Evolutionary conservation across 495 filamentous ascomycete species (phyloP).

Genomic region (Bacidia rubella): DNA sequence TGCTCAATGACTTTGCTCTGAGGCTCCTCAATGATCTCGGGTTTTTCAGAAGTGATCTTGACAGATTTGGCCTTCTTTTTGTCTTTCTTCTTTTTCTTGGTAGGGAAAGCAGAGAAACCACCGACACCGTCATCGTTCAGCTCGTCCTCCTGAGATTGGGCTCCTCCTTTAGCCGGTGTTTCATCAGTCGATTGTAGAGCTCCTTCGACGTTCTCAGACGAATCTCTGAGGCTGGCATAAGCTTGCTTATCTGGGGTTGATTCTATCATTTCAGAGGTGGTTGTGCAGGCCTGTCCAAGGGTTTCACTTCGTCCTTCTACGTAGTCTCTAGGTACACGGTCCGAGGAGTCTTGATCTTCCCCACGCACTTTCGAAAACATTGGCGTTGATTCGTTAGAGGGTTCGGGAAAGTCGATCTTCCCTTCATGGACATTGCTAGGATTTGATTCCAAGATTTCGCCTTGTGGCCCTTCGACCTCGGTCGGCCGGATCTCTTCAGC

Average conservation of each 20-base stretch:
- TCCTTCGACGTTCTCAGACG: background rate
- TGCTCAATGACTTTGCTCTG: background rate
- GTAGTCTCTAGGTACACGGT: background rate
- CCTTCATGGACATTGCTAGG: background rate
- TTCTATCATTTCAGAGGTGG: too few relatives aligned
- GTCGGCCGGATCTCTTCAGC: background rate
- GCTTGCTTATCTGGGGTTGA: too few relatives aligned
- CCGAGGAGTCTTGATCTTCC: background rate
- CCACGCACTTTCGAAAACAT: too few relatives aligned
- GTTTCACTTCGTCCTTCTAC: too few relatives aligned
- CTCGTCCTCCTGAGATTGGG: background rate
- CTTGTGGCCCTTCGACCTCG: background rate
- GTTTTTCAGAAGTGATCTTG: background rate
- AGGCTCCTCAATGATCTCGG: background rate
- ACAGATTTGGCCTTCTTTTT: background rate
- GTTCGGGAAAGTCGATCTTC: background rate
- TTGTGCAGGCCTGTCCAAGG: too few relatives aligned
- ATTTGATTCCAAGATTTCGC: background rate
- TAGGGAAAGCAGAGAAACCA: background rate
- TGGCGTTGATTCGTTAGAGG: too few relatives aligned
- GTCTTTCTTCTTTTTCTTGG: background rate
- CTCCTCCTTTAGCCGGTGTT: background rate
- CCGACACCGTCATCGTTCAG: background rate
- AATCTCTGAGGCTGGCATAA: background rate
- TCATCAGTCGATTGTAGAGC: background rate